Conservation (phyloP, 192 early-diverging fungal genomes). For the Podila horticola region DNA sequence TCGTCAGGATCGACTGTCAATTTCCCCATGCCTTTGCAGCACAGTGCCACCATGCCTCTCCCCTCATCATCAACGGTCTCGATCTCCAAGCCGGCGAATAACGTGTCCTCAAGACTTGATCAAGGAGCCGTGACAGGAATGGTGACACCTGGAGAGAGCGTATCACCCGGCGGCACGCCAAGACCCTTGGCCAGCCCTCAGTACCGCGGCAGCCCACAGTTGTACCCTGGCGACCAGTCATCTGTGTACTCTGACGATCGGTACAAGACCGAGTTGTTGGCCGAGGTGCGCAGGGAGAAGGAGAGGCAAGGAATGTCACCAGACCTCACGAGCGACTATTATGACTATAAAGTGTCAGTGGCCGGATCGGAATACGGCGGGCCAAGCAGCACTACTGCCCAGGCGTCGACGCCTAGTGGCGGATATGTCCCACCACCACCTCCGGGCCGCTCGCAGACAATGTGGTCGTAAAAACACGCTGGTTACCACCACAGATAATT, state of each 20-base stretch:
- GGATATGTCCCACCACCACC: conserved; percentile 29
- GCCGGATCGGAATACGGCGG: not conserved
- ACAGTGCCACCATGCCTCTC: conserved; percentile 13
- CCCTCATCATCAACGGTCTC: not conserved
- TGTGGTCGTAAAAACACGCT: conserved; percentile 13
- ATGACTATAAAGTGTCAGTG: conserved; percentile 41
- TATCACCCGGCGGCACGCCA: not conserved
- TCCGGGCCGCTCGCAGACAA: conserved; percentile 12
- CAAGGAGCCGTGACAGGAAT: too few relatives aligned
- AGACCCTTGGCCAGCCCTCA: conserved; percentile 21
- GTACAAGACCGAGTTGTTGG: conserved; percentile 28
- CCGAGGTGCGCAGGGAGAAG: conserved; percentile 12
- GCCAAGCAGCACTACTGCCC: not conserved
- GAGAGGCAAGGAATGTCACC: not conserved
- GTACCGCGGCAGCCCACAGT: not conserved
- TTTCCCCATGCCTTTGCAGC: conserved; percentile 13
- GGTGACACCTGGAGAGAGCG: conserved; percentile 29
- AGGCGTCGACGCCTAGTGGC: not conserved
- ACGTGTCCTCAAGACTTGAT: too few relatives aligned
- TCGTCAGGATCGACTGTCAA: conserved; percentile 38
- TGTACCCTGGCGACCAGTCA: conserved; percentile 3
- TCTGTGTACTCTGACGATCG: conserved; percentile 42
- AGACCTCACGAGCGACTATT: conserved; percentile 4
- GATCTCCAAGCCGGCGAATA: too few relatives aligned
- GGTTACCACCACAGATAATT: too few relatives aligned